Evolutionary conservation across 2,329 filamentous ascomycete genomes (phyloP).

Genomic region (Curvularia sp.): DNA sequence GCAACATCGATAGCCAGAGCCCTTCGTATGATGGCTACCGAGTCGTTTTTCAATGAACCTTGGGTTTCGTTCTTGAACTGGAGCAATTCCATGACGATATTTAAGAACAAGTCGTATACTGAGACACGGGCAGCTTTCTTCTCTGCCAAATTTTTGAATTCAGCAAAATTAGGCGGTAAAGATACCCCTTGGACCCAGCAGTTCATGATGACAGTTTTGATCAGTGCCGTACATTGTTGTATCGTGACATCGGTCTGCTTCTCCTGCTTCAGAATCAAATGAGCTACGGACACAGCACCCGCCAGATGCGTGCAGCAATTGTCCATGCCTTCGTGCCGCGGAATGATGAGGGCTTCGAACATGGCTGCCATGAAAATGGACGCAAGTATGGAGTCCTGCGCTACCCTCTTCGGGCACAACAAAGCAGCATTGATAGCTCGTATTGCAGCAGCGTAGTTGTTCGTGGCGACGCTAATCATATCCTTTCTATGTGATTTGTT

Average conservation of each 20-base stretch:
- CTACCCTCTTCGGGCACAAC: slow-evolving; percentile 17
- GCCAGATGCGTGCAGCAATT: slow-evolving; percentile 39
- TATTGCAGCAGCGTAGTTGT: slow-evolving; percentile 34
- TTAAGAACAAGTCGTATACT: slow-evolving; percentile 26
- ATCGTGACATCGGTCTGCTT: slow-evolving; percentile 21
- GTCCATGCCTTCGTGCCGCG: slow-evolving; percentile 23
- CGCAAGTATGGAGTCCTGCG: slow-evolving; percentile 32
- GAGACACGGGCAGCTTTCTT: slow-evolving; percentile 16
- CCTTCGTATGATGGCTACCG: slow-evolving; percentile 17
- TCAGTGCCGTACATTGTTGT: slow-evolving; percentile 25
- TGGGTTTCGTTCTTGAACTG: slow-evolving; percentile 25
- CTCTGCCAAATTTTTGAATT: slow-evolving; percentile 22
- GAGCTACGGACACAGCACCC: slow-evolving; percentile 38
- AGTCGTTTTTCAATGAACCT: neutral
- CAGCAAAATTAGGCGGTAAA: slow-evolving; percentile 26
- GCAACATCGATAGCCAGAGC: slow-evolving; percentile 26
- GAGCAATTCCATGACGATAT: slow-evolving; percentile 28
- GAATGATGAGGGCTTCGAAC: slow-evolving; percentile 38
- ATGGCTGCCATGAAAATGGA: slow-evolving; percentile 38
- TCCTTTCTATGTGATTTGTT: slow-evolving; percentile 25
- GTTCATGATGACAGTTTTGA: slow-evolving; percentile 37
- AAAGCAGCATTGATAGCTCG: slow-evolving; percentile 33
- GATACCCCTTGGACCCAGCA: slow-evolving; percentile 36
- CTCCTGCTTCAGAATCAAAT: slow-evolving; percentile 27
- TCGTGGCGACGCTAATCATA: slow-evolving; percentile 27